Percentiles rank a stretch among this genome's conserved stretches.
Evolutionary conservation across 208 protist species (phyloP).

Genomic region (Angomonas ambiguus): DNA sequence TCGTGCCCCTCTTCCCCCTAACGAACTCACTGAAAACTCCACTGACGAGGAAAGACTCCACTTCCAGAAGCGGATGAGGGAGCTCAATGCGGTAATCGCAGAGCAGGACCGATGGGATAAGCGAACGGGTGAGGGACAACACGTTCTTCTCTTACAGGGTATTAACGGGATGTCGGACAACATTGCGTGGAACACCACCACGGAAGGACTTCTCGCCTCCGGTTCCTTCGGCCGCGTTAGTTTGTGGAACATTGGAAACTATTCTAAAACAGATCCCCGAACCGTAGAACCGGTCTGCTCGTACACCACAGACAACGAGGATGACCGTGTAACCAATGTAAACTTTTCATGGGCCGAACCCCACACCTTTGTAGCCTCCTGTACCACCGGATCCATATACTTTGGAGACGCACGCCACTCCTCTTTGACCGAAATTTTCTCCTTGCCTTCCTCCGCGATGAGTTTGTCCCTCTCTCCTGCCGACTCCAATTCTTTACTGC

Average conservation of each 20-base stretch:
- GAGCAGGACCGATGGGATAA: conserved; percentile 87
- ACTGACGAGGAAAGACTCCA: conserved; percentile 73
- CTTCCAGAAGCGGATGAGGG: conserved; percentile 78
- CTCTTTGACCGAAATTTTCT: conserved; percentile 43
- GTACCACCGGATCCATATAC: conserved; percentile 41
- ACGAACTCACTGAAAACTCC: conserved; percentile 61
- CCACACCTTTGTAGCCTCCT: conserved; percentile 35
- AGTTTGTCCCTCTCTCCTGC: conserved; percentile 48
- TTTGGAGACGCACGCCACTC: conserved; percentile 44
- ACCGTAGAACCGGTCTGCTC: conserved; percentile 38
- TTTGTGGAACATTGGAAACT: conserved; percentile 70
- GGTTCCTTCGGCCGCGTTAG: conserved; percentile 57
- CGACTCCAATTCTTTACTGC: conserved; percentile 47
- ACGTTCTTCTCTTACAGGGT: conserved; percentile 68
- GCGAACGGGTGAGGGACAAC: conserved; percentile 73
- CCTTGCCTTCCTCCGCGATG: conserved; percentile 29
- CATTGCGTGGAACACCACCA: conserved; percentile 70
- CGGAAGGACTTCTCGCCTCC: conserved; percentile 53
- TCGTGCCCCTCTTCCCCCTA: conserved; percentile 80
- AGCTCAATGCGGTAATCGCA: conserved; percentile 51
- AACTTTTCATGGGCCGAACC: conserved; percentile 63
- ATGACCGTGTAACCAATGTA: conserved; percentile 45
- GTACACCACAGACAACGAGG: conserved; percentile 48
- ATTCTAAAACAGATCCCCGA: conserved; percentile 59
- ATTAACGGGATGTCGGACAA: conserved; percentile 48